Base-by-base conservation (phyloP, 129 eudicot species). In the Helichrysum umbraculigerum region DNA sequence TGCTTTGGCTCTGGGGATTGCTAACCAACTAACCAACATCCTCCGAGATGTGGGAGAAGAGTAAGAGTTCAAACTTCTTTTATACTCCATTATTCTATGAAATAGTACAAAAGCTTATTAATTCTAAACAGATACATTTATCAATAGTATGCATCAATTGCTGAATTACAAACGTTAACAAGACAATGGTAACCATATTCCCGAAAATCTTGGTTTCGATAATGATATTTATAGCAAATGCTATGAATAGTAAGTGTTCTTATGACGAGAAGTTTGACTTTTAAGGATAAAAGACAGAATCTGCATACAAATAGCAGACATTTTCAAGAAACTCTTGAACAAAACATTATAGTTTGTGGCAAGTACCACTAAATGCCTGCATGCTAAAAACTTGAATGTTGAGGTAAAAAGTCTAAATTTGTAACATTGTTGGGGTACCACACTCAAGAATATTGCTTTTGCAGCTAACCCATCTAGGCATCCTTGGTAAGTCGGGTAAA, bases 1-100 rank as follows among this genome's bases (percentile, higher is more conserved):
- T 78, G 99, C 97, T 59, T 86, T 95, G 82, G 88, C 94, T 6
- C 76, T 95, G 54, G 99, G 99, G 42, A 83, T 95, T 4, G 97
- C 99, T 14, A 95, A 95, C 85, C 99, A 95, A 81, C 81, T 95
- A 74, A 95, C 99, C 10, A 95, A 95, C 81, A 95, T 95, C 25
- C 97, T 95, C n/a, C 84, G 99, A 59, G 99, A 95, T 79, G 99
- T 95, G 32, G 99, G 99, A 85, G 99, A 95, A 87, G 99, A 95
- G 99, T 95, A 89, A 83, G 99, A 78, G 17, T 50, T 41, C 47
- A 11, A 58, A 44, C 50, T 44, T 20, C 19, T 65, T n/a, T 9
- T 35, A 2, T 73, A 35, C 41, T 41, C 4, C 16, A 12, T 47
- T 14, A 14, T 47, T 44, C 54, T 47, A 47, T 47, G 54, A 47